Conservation (phyloP, 1,284 basidiomycete species). For the Pseudozyma tsukubaensis region DNA sequence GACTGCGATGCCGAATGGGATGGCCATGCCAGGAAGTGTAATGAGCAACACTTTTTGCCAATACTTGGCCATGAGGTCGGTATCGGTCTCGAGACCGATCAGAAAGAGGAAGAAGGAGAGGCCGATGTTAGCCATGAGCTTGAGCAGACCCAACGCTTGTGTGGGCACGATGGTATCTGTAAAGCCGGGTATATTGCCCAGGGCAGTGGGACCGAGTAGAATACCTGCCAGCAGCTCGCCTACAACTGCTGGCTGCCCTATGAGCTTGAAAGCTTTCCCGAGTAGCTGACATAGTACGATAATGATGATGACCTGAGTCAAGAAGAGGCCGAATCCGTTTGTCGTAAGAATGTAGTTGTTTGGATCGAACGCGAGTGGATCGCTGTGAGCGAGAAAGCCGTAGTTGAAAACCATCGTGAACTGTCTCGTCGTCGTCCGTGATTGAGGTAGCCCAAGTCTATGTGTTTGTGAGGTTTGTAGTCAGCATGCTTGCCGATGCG, state of each 20-base stretch:
- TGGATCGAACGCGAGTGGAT: conserved; percentile 47
- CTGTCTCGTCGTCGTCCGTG: too few species aligned
- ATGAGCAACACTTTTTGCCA: conserved; percentile 54
- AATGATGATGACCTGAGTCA: conserved; percentile 53
- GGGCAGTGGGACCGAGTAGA: conserved; percentile 50
- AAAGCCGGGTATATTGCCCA: conserved; percentile 55
- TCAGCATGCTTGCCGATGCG: too few species aligned
- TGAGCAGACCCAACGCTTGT: conserved; percentile 38
- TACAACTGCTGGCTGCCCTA: conserved; percentile 51
- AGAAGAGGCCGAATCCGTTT: conserved; percentile 53
- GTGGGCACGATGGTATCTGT: conserved; percentile 45
- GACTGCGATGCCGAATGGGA: conserved; percentile 57
- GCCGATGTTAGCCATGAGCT: conserved; percentile 49
- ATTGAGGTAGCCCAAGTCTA: too few species aligned
- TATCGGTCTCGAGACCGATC: conserved; percentile 60
- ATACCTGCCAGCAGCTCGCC: conserved; percentile 56
- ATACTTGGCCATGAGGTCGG: conserved; percentile 54
- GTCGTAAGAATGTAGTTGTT: conserved; percentile 40
- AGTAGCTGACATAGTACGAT: conserved; percentile 49
- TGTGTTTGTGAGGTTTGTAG: too few species aligned
- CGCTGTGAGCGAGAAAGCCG: conserved; percentile 46
- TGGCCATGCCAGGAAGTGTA: conserved; percentile 55
- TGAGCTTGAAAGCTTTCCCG: conserved; percentile 38
- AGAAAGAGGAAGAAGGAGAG: conserved; percentile 54
- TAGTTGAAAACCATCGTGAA: conserved; percentile 27